These are phyloP conservation scores for Juglanconis oblonga DNA, from an alignment of 2,329 filamentous ascomycete species.

Conservation along the genomic window DNA sequence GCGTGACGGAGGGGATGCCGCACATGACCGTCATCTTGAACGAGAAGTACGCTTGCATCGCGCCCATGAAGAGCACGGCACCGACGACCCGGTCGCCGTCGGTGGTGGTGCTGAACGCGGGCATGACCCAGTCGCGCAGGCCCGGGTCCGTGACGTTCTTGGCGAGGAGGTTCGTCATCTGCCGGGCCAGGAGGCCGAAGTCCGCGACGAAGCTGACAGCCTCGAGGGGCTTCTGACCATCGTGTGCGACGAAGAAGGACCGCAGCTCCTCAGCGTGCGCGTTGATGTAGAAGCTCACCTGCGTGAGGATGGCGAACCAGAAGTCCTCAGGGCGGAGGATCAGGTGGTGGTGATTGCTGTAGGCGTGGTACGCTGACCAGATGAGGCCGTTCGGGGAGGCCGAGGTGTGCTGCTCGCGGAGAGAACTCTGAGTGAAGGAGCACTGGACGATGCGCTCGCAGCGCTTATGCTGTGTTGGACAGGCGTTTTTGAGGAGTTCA, in stretches of 20 bases:
- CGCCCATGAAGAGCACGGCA: slow-evolving; percentile 41
- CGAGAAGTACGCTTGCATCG: slow-evolving; percentile 40
- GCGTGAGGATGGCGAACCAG: slow-evolving; percentile 46
- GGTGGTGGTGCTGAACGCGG: slow-evolving; percentile 42
- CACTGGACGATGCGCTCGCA: background rate
- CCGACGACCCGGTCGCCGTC: slow-evolving; percentile 35
- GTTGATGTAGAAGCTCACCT: slow-evolving; percentile 43
- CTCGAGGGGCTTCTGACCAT: slow-evolving; percentile 30
- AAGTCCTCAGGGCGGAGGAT: slow-evolving; percentile 46
- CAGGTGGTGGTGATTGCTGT: slow-evolving; percentile 40
- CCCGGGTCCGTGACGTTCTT: slow-evolving; percentile 35
- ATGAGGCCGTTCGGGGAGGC: slow-evolving; percentile 25
- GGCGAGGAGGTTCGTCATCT: slow-evolving; percentile 34
- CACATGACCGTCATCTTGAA: slow-evolving; percentile 31
- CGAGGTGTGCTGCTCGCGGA: background rate
- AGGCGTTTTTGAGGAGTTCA: background rate
- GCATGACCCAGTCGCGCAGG: slow-evolving; percentile 40
- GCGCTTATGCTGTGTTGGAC: background rate
- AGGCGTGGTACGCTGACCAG: slow-evolving; percentile 33
- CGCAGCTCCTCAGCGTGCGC: slow-evolving; percentile 41
- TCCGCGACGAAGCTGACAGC: slow-evolving; percentile 20
- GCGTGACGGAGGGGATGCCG: slow-evolving; percentile 46
- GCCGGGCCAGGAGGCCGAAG: slow-evolving; percentile 30
- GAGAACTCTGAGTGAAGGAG: background rate
- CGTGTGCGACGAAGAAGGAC: slow-evolving; percentile 37